Evolutionary conservation across 2,329 filamentous ascomycete species (phyloP), one percentile per base, ranked within the genome.

Genomic region (Fusarium nygamai): DNA sequence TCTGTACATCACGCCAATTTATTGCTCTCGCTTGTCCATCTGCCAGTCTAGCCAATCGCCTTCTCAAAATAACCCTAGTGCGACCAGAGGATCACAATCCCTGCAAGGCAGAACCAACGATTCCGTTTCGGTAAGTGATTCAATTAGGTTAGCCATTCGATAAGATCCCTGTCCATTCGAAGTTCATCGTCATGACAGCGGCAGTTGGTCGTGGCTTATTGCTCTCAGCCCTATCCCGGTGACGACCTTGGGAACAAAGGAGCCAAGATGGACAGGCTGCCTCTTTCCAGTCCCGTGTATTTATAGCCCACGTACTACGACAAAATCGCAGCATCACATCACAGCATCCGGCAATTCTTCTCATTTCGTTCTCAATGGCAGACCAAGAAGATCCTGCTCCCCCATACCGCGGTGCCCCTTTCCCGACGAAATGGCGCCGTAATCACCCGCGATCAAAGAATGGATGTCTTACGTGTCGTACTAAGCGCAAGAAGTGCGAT

Each of bases 401-500:
- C 27, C 64, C 13, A 1, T 71, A 69, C 22, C 38, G 38, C 5
- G 64, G 67, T 1, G 67, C 65, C 8, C 64, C 56, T 2, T 69
- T 69, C 8, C 67, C 67, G 4, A 69, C 57, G 0, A 69, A 69
- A 13, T 69, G 65, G 64, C 64, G 67, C 22, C 47, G 67, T 1
- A 69, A 69, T 13, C 64, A 69, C 10, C 57, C 67, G 6, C 43
- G 67, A 5, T 69, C 67, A 22, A 69, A 54, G 34, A 69, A 69
- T 36, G 67, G 67, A 0, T 69, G 67, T 43, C 33, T 69, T 3
- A 51, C 48, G 2, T 69, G 67, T 22, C 67, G 67, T 1, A 34
- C 48, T 11, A 69, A 69, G n/a, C 67, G 64, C 14, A 69, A 69
- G 43, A 69, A 69, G 36, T 69, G 67, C 13, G 67, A 70, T 19